Percentiles rank a stretch among this genome's conserved stretches.
Evolutionary conservation across 2,329 filamentous ascomycete species (phyloP).

Genomic region (Hypoxylon sp.): DNA sequence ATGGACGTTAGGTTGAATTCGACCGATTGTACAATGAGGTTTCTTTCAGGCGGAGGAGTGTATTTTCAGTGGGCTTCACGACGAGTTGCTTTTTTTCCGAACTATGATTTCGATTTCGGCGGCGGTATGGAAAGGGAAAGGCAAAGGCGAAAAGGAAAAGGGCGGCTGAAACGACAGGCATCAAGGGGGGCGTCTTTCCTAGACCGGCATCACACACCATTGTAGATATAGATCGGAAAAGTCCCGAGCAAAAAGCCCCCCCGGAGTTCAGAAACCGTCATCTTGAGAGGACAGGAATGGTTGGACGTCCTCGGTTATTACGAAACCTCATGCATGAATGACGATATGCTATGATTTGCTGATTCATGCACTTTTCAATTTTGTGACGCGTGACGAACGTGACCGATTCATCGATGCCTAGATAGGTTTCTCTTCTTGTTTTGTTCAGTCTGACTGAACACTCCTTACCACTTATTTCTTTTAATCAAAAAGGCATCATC

Average conservation of each 20-base stretch:
- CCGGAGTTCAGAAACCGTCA: constrained; percentile 29
- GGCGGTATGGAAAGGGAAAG: constrained; percentile 31
- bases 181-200: constrained; percentile 34
- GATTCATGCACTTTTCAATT: constrained; percentile 1
- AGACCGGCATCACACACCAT: constrained; percentile 28
- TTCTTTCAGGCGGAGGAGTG: constrained; percentile 21
- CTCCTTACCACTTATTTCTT: neutral
- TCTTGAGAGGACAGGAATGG: constrained; percentile 35
- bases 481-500: neutral
- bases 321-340: constrained; percentile 54
- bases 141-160: constrained; percentile 31
- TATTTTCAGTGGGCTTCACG: constrained; percentile 17
- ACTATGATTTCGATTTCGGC: constrained; percentile 28
- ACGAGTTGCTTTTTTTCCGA: constrained; percentile 22
- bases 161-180: constrained; percentile 28
- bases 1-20: constrained; percentile 18
- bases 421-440: neutral
- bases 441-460: neutral
- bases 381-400: neutral
- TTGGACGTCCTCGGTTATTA: constrained; percentile 50
- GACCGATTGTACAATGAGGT: constrained; percentile 27
- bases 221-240: constrained; percentile 46
- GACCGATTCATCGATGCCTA: neutral
- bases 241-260: constrained; percentile 26
- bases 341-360: constrained; percentile 53